A percentile compares a stretch with the other conserved stretches of the same genome.
Conservation (phyloP, 441 rosid species). For the Capsella rubella region DNA sequence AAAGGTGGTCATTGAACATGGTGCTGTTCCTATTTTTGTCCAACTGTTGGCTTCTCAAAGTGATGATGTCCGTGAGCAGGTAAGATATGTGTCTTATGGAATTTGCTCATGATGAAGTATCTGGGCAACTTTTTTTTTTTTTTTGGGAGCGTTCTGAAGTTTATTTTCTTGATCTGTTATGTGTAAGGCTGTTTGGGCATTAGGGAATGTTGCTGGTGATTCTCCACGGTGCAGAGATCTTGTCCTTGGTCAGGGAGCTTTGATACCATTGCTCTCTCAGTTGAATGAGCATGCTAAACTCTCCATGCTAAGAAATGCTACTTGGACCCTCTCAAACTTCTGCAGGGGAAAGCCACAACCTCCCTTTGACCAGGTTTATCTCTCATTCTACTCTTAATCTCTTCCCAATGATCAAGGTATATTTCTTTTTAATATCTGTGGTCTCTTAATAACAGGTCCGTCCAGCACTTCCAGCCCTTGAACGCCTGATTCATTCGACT, state of each 20-base stretch:
- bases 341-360: slow-evolving; percentile 84
- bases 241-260: slow-evolving; percentile 65
- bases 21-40: slow-evolving; percentile 74
- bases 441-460: slow-evolving; percentile 51
- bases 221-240: slow-evolving; percentile 76
- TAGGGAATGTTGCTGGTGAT: slow-evolving; percentile 82
- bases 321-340: slow-evolving; percentile 82
- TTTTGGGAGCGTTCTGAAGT: not conserved
- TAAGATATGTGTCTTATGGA: slow-evolving; percentile 24
- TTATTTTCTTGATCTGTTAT: slow-evolving; percentile 3
- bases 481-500: slow-evolving; percentile 63
- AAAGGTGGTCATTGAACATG: slow-evolving; percentile 67
- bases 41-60: slow-evolving; percentile 64
- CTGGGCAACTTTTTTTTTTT: not conserved
- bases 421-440: slow-evolving; percentile 7
- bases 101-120: not conserved
- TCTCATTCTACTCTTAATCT: not conserved
- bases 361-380: slow-evolving; percentile 64
- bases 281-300: slow-evolving; percentile 73
- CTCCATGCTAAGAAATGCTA: slow-evolving; percentile 82
- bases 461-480: slow-evolving; percentile 72
- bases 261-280: slow-evolving; percentile 65
- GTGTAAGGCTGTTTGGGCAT: slow-evolving; percentile 72
- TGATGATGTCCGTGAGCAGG: slow-evolving; percentile 84
- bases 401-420: not conserved